These are phyloP conservation scores for Acorus calamus DNA, from an alignment of 106 monocot genomes.

Conservation along the genomic window DNA sequence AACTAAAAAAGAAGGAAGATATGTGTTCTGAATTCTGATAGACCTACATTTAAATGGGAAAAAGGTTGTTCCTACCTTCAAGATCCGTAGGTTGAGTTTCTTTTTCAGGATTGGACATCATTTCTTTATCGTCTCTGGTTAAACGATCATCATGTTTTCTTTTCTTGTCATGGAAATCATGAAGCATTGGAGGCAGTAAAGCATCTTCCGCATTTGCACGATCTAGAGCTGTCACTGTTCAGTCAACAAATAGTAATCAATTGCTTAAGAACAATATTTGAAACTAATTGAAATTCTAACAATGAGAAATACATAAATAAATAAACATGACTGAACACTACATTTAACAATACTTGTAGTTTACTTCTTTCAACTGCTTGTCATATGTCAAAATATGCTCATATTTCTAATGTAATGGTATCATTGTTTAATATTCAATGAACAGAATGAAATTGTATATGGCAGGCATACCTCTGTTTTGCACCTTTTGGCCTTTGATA, in stretches of 20 bases:
- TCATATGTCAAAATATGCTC: too few species aligned
- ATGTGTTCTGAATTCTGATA: too few species aligned
- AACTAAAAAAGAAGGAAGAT: too few species aligned
- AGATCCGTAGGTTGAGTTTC: too few species aligned
- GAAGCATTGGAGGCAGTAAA: slow-evolving; percentile 49
- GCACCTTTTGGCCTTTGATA: slow-evolving; percentile 24
- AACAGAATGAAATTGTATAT: too few species aligned
- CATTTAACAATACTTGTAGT: too few species aligned
- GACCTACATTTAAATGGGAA: too few species aligned
- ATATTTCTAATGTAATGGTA: too few species aligned
- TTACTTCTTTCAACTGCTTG: too few species aligned
- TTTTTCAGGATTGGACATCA: slow-evolving; percentile 5
- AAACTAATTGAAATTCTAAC: background rate
- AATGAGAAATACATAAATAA: background rate
- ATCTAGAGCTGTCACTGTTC: slow-evolving; percentile 66
- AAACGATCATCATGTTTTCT: slow-evolving; percentile 48
- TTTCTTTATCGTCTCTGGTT: slow-evolving; percentile 11
- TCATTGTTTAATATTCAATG: too few species aligned
- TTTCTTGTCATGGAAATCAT: slow-evolving; percentile 59
- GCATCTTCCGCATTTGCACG: slow-evolving; percentile 98
- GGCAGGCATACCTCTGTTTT: slow-evolving; percentile 40
- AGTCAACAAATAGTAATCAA: slow-evolving; percentile 14
- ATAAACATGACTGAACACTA: background rate
- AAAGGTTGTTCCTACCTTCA: too few species aligned
- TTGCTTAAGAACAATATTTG: background rate